Evolutionary conservation across 441 rosid species (phyloP).

Genomic region (Macaranga tanarius): DNA sequence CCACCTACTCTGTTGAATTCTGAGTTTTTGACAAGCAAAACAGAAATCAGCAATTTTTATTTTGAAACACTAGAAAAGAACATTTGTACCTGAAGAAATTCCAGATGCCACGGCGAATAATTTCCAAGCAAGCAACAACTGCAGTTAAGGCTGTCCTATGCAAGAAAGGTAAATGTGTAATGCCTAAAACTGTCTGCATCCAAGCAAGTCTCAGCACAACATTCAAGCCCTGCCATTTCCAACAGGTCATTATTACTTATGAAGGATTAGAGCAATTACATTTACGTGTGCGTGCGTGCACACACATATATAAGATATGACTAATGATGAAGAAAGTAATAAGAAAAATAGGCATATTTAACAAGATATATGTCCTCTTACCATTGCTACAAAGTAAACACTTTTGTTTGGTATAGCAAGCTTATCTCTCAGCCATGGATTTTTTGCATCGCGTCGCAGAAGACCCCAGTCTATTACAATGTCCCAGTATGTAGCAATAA

Average conservation of each 20-base stretch:
- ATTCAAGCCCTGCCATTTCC: conserved; percentile 57
- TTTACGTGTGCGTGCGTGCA: neutral
- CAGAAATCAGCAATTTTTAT: no score
- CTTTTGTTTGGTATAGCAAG: conserved; percentile 53
- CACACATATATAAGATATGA: neutral
- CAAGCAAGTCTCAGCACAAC: conserved; percentile 77
- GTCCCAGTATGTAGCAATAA: conserved; percentile 65
- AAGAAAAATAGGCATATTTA: no score
- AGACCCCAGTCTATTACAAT: conserved; percentile 82
- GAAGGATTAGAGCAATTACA: neutral
- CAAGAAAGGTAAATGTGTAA: conserved; percentile 50
- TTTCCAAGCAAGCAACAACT: conserved; percentile 64
- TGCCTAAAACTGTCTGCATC: conserved; percentile 75
- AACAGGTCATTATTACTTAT: neutral
- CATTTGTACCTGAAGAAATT: conserved; percentile 73
- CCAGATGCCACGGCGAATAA: conserved; percentile 88
- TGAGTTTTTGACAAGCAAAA: neutral
- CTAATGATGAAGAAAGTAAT: neutral
- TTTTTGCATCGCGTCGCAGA: conserved; percentile 47
- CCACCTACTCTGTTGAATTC: neutral
- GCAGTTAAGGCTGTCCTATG: conserved; percentile 57
- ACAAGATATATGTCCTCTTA: conserved; percentile 21
- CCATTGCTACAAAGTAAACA: conserved; percentile 73
- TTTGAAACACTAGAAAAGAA: neutral
- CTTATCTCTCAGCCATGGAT: conserved; percentile 84